These are phyloP conservation scores for Geotrichum macrosporum DNA, from an alignment of 1,139 yeast genomes.

Conservation along the genomic window DNA sequence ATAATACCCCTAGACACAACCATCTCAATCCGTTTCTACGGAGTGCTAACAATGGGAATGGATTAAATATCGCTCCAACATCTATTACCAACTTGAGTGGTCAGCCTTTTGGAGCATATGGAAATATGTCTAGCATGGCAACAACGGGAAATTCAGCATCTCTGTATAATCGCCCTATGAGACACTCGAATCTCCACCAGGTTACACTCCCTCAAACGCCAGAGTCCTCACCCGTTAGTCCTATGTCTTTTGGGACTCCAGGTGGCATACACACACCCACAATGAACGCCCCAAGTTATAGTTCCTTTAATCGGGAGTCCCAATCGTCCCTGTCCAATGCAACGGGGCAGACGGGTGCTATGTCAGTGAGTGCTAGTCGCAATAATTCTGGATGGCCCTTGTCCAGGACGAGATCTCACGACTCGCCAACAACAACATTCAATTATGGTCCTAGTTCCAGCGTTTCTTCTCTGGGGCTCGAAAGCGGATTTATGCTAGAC, in stretches of 20 bases:
- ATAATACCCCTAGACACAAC: background rate
- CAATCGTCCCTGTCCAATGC: background rate
- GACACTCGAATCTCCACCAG: slow-evolving; percentile 21
- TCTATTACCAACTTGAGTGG: background rate
- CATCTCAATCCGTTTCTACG: slow-evolving; percentile 6
- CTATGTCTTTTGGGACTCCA: slow-evolving; percentile 16
- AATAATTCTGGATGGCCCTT: slow-evolving; percentile 6
- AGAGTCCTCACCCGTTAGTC: slow-evolving; percentile 29
- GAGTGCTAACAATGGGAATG: background rate
- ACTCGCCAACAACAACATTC: slow-evolving; percentile 3
- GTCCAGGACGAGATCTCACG: slow-evolving; percentile 11
- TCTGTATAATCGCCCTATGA: slow-evolving; percentile 12
- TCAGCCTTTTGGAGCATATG: background rate
- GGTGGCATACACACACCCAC: slow-evolving; percentile 9
- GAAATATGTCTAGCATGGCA: background rate
- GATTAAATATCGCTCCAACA: background rate
- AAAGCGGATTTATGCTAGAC: slow-evolving; percentile 22
- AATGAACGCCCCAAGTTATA: slow-evolving; percentile 5
- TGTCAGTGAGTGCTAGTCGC: background rate
- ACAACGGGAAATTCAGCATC: background rate
- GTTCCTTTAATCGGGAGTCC: background rate
- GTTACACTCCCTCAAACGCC: slow-evolving; percentile 27
- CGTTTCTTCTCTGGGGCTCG: slow-evolving; percentile 30
- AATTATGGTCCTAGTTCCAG: slow-evolving; percentile 30
- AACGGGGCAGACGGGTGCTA: background rate